phyloP scores from a whole-genome alignment of 345 rosid species.

The Garcia nutans region DNA sequence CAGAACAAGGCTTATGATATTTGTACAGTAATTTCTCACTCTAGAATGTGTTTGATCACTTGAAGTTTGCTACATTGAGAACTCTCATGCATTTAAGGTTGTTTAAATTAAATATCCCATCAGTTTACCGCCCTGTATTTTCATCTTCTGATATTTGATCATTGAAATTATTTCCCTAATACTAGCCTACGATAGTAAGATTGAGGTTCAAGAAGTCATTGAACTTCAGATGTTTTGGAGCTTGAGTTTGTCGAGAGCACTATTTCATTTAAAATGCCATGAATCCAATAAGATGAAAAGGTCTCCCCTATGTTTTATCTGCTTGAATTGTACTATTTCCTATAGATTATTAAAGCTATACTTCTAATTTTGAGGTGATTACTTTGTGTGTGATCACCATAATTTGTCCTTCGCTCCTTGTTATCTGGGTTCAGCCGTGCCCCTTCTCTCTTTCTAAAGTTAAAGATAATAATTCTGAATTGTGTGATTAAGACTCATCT shows the following conservation, averaged over 20 bases:
- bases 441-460: background rate
- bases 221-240: background rate
- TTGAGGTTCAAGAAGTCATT: background rate
- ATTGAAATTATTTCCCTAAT: background rate
- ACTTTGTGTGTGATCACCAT: background rate
- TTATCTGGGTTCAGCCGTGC: background rate
- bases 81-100: background rate
- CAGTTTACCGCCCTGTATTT: background rate
- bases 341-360: background rate
- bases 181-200: background rate
- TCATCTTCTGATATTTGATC: background rate
- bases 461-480: background rate
- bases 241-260: background rate
- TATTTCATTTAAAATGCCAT: background rate
- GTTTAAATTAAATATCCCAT: background rate
- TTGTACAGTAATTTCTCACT: background rate
- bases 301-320: background rate
- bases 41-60: slow-evolving; percentile 4
- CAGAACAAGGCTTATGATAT: background rate
- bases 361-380: background rate
- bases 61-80: background rate
- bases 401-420: no score
- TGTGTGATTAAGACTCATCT: background rate
- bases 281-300: background rate
- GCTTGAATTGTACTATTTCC: background rate